Conservation (phyloP, 371 early-diverging fungal species). For the Parasitella parasitica region DNA sequence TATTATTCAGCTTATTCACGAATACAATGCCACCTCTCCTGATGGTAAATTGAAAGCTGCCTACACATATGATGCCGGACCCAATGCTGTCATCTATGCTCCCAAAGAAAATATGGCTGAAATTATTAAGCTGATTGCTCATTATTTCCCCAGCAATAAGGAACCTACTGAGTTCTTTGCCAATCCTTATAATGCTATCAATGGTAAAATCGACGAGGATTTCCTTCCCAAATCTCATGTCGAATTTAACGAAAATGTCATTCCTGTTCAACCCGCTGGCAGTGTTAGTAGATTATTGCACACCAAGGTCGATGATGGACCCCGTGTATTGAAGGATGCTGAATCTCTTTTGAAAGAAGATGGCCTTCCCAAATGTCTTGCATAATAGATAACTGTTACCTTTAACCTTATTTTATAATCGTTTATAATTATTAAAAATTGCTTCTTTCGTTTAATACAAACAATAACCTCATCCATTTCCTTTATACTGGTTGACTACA, state of each 20-base stretch:
- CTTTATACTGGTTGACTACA: not conserved
- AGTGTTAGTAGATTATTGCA: slow-evolving; percentile 87
- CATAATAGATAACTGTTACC: slow-evolving; percentile 11
- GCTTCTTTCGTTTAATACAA: not conserved
- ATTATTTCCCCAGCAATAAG: slow-evolving; percentile 76
- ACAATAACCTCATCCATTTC: not conserved
- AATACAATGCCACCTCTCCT: slow-evolving; percentile 74
- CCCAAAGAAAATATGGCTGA: slow-evolving; percentile 78
- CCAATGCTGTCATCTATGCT: slow-evolving; percentile 97
- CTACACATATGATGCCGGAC: slow-evolving; percentile 97
- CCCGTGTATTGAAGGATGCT: slow-evolving; percentile 66
- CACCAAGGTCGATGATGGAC: slow-evolving; percentile 92
- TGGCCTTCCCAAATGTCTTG: slow-evolving; percentile 54
- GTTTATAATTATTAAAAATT: not conserved
- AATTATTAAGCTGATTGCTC: slow-evolving; percentile 78
- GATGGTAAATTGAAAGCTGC: slow-evolving; percentile 70
- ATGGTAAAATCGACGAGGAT: slow-evolving; percentile 34
- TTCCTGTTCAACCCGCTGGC: slow-evolving; percentile 68
- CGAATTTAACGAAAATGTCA: slow-evolving; percentile 54
- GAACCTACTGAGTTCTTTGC: slow-evolving; percentile 55
- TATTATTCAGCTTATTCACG: slow-evolving; percentile 83
- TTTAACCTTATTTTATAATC: not conserved
- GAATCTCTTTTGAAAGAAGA: slow-evolving; percentile 63
- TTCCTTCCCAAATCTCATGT: slow-evolving; percentile 46
- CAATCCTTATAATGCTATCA: slow-evolving; percentile 60